Evolutionary conservation across 495 filamentous ascomycete genomes (phyloP), one percentile per base, ranked within the genome.

Genomic region (Xylaria cubensis): DNA sequence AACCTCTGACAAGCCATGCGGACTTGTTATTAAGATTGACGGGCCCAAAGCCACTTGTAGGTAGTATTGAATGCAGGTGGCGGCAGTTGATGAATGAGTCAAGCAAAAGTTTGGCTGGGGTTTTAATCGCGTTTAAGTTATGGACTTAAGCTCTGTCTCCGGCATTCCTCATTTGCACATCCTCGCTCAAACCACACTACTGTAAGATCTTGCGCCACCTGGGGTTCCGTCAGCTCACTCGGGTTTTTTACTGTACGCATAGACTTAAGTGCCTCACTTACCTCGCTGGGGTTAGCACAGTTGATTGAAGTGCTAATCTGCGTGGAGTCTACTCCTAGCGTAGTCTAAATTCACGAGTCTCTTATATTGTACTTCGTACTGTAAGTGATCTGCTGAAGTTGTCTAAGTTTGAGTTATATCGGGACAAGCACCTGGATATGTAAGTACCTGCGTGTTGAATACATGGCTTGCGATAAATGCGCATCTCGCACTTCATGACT

Each of bases 81-180:
- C 26, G 8, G 55, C 26, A 59, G 17, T 34, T 59, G 15, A 59
- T 36, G 29, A 36, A 36, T 59, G 26, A n/a, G 55, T 36, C 29
- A 59, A 59, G 55, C 55, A 59, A 29, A 56, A 24, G 50, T 12
- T 26, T 26, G 21, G 7, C 21, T 10, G 50, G n/a, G n/a, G 17
- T 12, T 24, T 51, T 3, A n/a, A 56, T 15, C 53, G 53, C 53
- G 6, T 15, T 56, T 56, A 32, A 55, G 26, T 29, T 7, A 32
- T 56, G 53, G 53, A 56, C 26, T 56, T 56, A 56, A 29, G 53
- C 26, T 32, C 53, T 56, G 53, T 56, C 53, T 56, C 53, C 53
- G 53, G 53, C 10, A 56, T 55, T 55, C 24, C 51, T 55, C 51
- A 13, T 26, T 29, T 19, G 24, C 8, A 48, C 42, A 15, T 50